Percentiles rank a stretch among this genome's conserved stretches.
phyloP scores from a whole-genome alignment of 257 asterid species.

The Primulina huaijiensis region DNA sequence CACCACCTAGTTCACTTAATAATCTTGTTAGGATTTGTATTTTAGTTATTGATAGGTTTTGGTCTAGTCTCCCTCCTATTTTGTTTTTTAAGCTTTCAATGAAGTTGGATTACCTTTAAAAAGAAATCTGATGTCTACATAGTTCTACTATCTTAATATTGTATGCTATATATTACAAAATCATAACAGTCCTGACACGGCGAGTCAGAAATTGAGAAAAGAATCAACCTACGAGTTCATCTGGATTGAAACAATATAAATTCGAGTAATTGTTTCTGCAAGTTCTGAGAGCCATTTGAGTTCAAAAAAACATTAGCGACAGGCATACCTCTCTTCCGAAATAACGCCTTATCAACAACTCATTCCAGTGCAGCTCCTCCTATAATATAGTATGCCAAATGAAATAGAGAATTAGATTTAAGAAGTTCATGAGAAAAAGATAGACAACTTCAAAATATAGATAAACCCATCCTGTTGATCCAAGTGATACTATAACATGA shows the following conservation, averaged over 20 bases:
- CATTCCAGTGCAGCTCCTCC: slow-evolving; percentile 86
- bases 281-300: not conserved
- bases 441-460: slow-evolving; percentile 2
- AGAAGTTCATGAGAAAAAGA: slow-evolving; percentile 15
- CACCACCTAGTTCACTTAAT: too few species aligned
- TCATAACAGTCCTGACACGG: not conserved
- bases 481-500: not conserved
- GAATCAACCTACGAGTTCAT: not conserved
- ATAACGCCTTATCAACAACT: slow-evolving; percentile 56
- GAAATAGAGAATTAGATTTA: slow-evolving; percentile 25
- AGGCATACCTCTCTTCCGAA: slow-evolving; percentile 84
- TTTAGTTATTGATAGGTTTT: too few species aligned
- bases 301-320: not conserved
- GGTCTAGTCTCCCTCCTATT: too few species aligned
- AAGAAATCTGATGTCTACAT: too few species aligned
- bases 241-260: slow-evolving; percentile 8
- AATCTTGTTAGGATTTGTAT: too few species aligned
- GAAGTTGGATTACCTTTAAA: too few species aligned
- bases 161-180: not conserved
- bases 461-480: not conserved
- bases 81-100: too few species aligned
- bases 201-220: not conserved
- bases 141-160: too few species aligned
- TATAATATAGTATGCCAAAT: slow-evolving; percentile 34
- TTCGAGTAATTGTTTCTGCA: slow-evolving; percentile 9